Base-by-base conservation (phyloP, 2,329 filamentous ascomycete species). In the Stachybotrys chartarum region DNA sequence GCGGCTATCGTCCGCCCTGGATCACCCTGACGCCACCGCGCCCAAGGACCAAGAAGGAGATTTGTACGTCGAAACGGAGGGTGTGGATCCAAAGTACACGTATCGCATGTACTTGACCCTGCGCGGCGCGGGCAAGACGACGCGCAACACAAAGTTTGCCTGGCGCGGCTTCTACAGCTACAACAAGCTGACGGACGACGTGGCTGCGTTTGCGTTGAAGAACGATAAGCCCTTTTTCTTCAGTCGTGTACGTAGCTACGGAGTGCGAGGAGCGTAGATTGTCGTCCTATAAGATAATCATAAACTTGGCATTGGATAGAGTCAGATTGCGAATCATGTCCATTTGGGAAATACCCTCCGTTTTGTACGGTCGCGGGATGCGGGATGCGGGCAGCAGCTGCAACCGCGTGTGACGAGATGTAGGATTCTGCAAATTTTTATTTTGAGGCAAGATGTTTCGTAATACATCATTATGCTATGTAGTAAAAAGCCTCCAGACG, bases 111-210 rank as follows among this genome's bases (percentile, higher is more conserved):
- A 93, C 57, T 71, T 99, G 32, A 78, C 81, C 6, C 69, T 97
- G 32, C 83, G 83, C 1, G 85, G 79, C 59, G 82, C 86, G 0
- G 80, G 83, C 12, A 81, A 79, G 59, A 80, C 79, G 0, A 76
- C 85, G 0, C 84, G 85, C 67, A 96, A 95, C 65, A 97, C 93
- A 59, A 96, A 95, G 72, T 73, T 99, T 52, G 75, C 78, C 0
- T 99, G 94, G 93, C 87, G 88, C 64, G 87, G 88, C 1, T 97
- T 92, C 68, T 96, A 90, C 83, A 93, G 87, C 73, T 93, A 95
- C 68, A 96, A 97, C 68, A 82, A 83, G 62, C 71, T 96, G 65
- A 96, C 91, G 7, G 91, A 96, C 68, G 92, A 97, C 71, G 94
- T 90, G 88, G 90, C 80, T 5, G 87, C 90, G 72, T 97, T 97